A percentile compares a stretch with the other conserved stretches of the same genome.
Conservation (phyloP, 2,329 filamentous ascomycete genomes). For the Venturia carpophila region DNA sequence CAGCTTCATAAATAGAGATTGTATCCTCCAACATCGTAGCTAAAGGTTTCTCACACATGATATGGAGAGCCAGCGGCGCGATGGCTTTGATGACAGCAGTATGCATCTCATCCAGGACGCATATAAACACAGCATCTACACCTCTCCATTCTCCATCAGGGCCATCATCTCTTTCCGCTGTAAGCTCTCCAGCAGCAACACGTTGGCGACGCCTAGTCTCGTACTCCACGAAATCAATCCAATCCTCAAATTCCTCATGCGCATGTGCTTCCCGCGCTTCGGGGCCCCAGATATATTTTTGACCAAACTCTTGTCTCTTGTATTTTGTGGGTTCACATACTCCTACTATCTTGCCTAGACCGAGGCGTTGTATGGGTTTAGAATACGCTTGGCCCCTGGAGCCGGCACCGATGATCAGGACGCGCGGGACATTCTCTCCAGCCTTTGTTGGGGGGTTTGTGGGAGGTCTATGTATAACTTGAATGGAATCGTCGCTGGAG, state of each 20-base stretch:
- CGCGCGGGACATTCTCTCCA: slow-evolving; percentile 19
- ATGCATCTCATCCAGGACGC: slow-evolving; percentile 83
- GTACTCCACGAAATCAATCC: slow-evolving; percentile 67
- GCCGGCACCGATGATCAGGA: slow-evolving; percentile 35
- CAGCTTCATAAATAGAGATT: slow-evolving; percentile 59
- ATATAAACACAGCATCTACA: slow-evolving; percentile 56
- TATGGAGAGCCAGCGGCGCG: slow-evolving; percentile 61
- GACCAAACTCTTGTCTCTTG: slow-evolving; percentile 65
- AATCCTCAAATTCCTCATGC: slow-evolving; percentile 59
- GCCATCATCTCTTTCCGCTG: slow-evolving; percentile 14
- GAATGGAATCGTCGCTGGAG: neutral
- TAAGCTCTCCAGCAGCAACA: slow-evolving; percentile 38
- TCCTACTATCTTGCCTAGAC: slow-evolving; percentile 58
- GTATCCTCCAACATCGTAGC: slow-evolving; percentile 74
- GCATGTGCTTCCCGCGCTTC: slow-evolving; percentile 35
- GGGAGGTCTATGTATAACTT: neutral
- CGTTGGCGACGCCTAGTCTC: slow-evolving; percentile 53
- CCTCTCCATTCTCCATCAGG: slow-evolving; percentile 23
- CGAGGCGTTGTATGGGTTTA: slow-evolving; percentile 21
- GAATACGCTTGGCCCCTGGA: slow-evolving; percentile 33
- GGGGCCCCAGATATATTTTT: slow-evolving; percentile 63
- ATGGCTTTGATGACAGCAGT: slow-evolving; percentile 69
- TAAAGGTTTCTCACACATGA: slow-evolving; percentile 93
- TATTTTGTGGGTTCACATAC: slow-evolving; percentile 75
- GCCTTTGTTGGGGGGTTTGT: neutral